Conservation (phyloP, 768 basidiomycete species). For the Rickenella mellea region DNA sequence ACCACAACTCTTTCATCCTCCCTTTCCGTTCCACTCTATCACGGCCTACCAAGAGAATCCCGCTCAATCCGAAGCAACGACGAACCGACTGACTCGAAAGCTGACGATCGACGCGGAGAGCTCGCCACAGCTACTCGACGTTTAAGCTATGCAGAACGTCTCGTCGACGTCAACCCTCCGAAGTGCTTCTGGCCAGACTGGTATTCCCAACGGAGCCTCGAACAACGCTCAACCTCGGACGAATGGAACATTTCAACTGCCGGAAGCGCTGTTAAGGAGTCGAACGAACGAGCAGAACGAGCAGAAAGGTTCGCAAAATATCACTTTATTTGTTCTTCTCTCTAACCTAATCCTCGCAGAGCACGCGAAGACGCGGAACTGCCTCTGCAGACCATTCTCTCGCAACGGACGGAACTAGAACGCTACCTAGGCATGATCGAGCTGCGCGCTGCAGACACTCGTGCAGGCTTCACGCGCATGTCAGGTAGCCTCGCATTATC, state of each 20-base stretch:
- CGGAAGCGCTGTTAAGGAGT: slow-evolving; percentile 26
- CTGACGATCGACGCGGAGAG: slow-evolving; percentile 41
- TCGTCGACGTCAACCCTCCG: slow-evolving; percentile 23
- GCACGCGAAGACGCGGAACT: slow-evolving; percentile 49
- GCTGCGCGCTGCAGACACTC: slow-evolving; percentile 36
- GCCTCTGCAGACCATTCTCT: slow-evolving; percentile 30
- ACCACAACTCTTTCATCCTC: too few species aligned
- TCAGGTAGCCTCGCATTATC: slow-evolving; percentile 30
- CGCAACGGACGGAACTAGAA: slow-evolving; percentile 43
- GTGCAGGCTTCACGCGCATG: slow-evolving; percentile 35
- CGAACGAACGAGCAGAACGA: slow-evolving; percentile 33
- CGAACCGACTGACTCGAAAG: too few species aligned
- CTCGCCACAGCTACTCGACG: slow-evolving; percentile 31
- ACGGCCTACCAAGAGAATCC: too few species aligned
- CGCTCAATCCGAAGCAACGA: too few species aligned
- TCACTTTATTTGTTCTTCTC: background rate
- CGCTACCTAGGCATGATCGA: slow-evolving; percentile 38
- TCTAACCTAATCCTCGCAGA: background rate
- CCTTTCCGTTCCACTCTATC: too few species aligned
- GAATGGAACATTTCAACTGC: slow-evolving; percentile 6
- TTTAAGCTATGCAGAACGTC: slow-evolving; percentile 46
- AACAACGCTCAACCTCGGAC: slow-evolving; percentile 6
- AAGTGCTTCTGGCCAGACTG: slow-evolving; percentile 4
- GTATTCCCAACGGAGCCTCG: background rate
- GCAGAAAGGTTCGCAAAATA: slow-evolving; percentile 26